These are phyloP conservation scores for Phytopythium mirpurense DNA, from an alignment of 352 stramenopile species.

Conservation along the genomic window DNA sequence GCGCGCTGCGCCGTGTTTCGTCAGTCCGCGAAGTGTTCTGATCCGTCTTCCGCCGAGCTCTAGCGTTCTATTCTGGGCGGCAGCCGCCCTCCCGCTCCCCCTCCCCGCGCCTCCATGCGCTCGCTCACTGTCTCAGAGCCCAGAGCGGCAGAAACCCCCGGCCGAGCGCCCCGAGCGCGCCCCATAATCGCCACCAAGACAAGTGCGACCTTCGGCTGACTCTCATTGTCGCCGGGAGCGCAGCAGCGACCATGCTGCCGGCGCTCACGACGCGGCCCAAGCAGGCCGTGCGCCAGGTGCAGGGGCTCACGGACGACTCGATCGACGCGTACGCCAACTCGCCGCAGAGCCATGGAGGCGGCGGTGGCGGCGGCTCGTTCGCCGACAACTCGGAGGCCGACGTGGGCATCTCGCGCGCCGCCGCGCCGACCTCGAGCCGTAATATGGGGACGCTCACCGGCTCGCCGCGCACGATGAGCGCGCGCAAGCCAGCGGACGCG, in stretches of 20 bases:
- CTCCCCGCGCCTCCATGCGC: not conserved
- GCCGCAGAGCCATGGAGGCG: conserved; percentile 14
- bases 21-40: not conserved
- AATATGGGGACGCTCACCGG: not conserved
- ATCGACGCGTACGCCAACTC: conserved; percentile 84
- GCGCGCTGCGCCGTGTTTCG: not conserved
- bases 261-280: conserved; percentile 81
- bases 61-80: not conserved
- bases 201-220: no score
- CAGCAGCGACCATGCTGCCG: conserved; percentile 47
- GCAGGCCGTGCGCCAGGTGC: conserved; percentile 73
- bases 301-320: conserved; percentile 79
- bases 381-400: conserved; percentile 49
- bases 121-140: not conserved
- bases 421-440: conserved; percentile 16
- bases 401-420: conserved; percentile 14
- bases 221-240: no score
- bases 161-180: not conserved
- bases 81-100: not conserved
- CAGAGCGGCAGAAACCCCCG: not conserved
- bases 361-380: conserved; percentile 26
- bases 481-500: conserved; percentile 13
- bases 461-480: conserved; percentile 9
- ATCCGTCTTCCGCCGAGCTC: no score
- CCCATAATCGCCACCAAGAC: no score